Evolutionary conservation across 306 rosid species (phyloP).

Genomic region (Styphnolobium japonicum): DNA sequence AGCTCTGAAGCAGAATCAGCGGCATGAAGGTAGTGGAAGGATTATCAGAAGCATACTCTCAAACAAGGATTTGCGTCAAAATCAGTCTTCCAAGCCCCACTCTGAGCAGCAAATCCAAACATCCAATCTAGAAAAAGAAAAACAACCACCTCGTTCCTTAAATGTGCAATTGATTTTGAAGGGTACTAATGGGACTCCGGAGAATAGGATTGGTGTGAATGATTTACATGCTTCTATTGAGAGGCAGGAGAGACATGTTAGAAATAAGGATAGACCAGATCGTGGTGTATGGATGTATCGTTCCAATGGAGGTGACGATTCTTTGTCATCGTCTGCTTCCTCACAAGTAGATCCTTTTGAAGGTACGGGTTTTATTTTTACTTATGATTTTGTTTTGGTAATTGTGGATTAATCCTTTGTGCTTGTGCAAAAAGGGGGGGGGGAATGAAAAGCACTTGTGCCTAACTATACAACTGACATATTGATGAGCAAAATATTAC

Average conservation of each 20-base stretch:
- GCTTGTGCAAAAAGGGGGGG: neutral
- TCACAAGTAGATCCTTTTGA: slow-evolving; percentile 39
- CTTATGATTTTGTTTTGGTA: neutral
- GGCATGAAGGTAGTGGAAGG: slow-evolving; percentile 52
- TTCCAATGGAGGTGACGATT: slow-evolving; percentile 52
- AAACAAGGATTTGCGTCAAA: slow-evolving; percentile 54
- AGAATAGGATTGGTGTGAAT: slow-evolving; percentile 42
- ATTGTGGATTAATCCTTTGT: neutral
- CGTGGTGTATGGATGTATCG: slow-evolving; percentile 56
- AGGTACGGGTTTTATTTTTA: slow-evolving; percentile 40
- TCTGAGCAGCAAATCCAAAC: slow-evolving; percentile 49
- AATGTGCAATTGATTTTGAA: slow-evolving; percentile 54
- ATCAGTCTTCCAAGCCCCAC: slow-evolving; percentile 45
- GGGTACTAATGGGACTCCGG: slow-evolving; percentile 52
- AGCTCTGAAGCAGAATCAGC: slow-evolving; percentile 49
- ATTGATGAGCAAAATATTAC: neutral
- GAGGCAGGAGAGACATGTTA: slow-evolving; percentile 50
- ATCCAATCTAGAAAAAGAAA: slow-evolving; percentile 51
- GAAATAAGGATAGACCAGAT: slow-evolving; percentile 59
- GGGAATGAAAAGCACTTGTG: neutral
- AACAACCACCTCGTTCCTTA: slow-evolving; percentile 39
- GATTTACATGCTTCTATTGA: slow-evolving; percentile 48
- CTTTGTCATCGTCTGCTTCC: slow-evolving; percentile 36
- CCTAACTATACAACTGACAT: neutral
- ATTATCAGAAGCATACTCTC: slow-evolving; percentile 58